A percentile compares a stretch with the other conserved stretches of the same genome.
These are phyloP conservation scores for Berkeleyomyces basicola DNA, from an alignment of 2,329 filamentous ascomycete genomes.

Conservation along the genomic window DNA sequence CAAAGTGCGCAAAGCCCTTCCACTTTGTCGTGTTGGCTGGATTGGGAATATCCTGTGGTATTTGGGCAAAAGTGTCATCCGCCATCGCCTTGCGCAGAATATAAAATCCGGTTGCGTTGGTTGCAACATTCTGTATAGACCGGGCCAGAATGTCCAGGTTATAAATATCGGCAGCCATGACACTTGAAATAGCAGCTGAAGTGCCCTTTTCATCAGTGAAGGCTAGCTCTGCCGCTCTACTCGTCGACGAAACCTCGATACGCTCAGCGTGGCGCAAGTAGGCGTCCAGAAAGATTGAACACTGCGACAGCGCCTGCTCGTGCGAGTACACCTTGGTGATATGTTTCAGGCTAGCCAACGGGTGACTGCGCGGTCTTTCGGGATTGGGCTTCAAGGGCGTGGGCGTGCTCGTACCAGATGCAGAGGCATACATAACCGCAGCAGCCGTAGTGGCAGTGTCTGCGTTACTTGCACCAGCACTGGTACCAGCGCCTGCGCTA, in stretches of 20 bases:
- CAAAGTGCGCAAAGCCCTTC: conserved; percentile 11
- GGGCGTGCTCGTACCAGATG: conserved; percentile 33
- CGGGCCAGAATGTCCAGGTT: conserved; percentile 52
- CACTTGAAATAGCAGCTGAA: conserved; percentile 63
- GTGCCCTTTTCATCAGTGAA: conserved; percentile 38
- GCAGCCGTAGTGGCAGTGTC: not conserved
- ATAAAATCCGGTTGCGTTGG: conserved; percentile 70
- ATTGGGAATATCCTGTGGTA: conserved; percentile 9
- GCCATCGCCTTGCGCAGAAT: conserved; percentile 33
- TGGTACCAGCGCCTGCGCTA: not conserved
- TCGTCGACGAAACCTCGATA: conserved; percentile 73
- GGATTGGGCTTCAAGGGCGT: conserved; percentile 30
- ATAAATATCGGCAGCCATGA: conserved; percentile 52
- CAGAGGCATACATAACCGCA: conserved; percentile 17
- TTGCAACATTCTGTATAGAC: conserved; percentile 54
- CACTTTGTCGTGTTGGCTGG: conserved; percentile 1
- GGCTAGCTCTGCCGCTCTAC: conserved; percentile 65
- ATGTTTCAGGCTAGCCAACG: conserved; percentile 36
- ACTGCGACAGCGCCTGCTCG: conserved; percentile 91
- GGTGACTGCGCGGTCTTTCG: conserved; percentile 29
- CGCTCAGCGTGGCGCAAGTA: conserved; percentile 60
- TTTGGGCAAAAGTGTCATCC: conserved; percentile 7
- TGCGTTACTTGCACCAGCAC: not conserved
- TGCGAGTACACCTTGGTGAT: conserved; percentile 76
- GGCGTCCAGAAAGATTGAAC: conserved; percentile 52